Evolutionary conservation across 305 asterid genomes (phyloP).

Genomic region (Fraxinus ornus): DNA sequence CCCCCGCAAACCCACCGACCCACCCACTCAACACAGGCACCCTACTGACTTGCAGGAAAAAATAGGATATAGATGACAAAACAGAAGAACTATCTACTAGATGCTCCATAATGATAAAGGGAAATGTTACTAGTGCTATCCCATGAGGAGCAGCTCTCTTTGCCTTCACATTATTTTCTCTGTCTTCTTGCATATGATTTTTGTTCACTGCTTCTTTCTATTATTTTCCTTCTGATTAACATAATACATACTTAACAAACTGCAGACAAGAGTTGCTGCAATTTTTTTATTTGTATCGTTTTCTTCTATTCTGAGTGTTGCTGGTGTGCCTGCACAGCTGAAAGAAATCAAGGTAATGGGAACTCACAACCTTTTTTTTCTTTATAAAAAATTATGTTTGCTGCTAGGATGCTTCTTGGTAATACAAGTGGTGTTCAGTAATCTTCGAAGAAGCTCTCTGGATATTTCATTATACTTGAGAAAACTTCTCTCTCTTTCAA

Average conservation of each 20-base stretch:
- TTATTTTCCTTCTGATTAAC: conserved; percentile 7
- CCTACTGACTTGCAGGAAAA: neutral
- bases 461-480: neutral
- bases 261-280: conserved; percentile 94
- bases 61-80: neutral
- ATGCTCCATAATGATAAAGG: neutral
- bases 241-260: conserved; percentile 7
- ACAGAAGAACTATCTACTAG: neutral
- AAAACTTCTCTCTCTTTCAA: neutral
- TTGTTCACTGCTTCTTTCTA: neutral
- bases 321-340: conserved; percentile 85
- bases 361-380: neutral
- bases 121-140: neutral
- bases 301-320: conserved; percentile 79
- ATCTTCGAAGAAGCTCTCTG: neutral
- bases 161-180: neutral
- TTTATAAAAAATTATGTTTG: neutral
- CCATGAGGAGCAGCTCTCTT: neutral
- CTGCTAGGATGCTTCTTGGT: conserved; percentile 10
- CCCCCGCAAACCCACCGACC: neutral
- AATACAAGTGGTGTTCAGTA: neutral
- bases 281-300: conserved; percentile 78
- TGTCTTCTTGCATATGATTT: neutral
- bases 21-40: neutral
- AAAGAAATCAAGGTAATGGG: conserved; percentile 82